These are phyloP conservation scores for Ceratobasidium sp. DNA, from an alignment of 1,284 basidiomycete genomes.

Conservation along the genomic window DNA sequence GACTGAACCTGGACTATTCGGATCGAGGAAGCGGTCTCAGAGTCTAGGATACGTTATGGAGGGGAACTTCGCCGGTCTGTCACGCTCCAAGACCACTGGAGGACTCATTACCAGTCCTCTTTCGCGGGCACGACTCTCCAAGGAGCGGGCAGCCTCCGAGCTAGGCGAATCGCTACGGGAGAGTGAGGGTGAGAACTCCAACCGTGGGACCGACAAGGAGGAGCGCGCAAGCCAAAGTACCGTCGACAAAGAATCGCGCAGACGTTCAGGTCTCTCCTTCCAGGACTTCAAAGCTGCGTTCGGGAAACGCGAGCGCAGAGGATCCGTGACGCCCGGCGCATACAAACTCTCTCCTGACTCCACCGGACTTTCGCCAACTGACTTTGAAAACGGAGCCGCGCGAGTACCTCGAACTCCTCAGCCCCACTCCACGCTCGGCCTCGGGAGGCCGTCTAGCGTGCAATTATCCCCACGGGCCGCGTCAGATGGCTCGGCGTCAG, in stretches of 20 bases:
- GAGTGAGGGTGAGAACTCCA: slow-evolving; percentile 15
- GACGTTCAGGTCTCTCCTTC: slow-evolving; percentile 35
- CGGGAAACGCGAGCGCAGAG: slow-evolving; percentile 39
- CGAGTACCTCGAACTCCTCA: slow-evolving; percentile 6
- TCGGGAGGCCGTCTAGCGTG: slow-evolving; percentile 27
- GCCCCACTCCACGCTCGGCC: slow-evolving; percentile 12
- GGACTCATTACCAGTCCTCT: background rate
- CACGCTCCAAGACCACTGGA: slow-evolving; percentile 2
- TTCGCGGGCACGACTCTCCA: background rate
- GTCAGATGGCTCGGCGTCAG: slow-evolving; percentile 12
- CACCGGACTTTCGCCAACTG: background rate
- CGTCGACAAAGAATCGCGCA: slow-evolving; percentile 30
- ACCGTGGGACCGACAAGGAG: background rate
- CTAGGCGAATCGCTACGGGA: slow-evolving; percentile 8
- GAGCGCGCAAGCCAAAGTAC: slow-evolving; percentile 17
- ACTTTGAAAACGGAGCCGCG: background rate
- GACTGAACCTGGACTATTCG: slow-evolving; percentile 19
- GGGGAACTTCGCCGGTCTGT: background rate
- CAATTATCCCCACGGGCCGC: slow-evolving; percentile 19
- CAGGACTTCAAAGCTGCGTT: slow-evolving; percentile 44
- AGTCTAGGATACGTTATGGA: slow-evolving; percentile 36
- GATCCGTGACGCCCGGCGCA: slow-evolving; percentile 11
- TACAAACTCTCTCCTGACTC: slow-evolving; percentile 18
- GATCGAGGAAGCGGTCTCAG: slow-evolving; percentile 13
- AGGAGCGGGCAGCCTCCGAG: background rate